Conservation (phyloP, 768 basidiomycete genomes). For the Pulveroboletus sp. region DNA sequence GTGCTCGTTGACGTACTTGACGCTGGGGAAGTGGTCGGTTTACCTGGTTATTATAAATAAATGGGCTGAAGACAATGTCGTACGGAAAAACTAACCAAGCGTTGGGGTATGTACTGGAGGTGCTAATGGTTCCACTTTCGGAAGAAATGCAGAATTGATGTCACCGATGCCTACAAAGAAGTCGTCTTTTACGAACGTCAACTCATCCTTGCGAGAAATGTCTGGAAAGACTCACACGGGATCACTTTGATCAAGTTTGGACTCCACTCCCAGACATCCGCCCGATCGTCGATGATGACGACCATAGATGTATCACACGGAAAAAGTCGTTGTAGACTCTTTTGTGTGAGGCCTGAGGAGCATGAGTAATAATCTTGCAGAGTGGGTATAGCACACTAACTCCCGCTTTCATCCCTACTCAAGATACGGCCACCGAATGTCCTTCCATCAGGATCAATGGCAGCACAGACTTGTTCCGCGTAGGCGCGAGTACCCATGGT, state of each 20-base stretch:
- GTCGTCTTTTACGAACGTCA: conserved; percentile 59
- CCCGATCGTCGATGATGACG: conserved; percentile 97
- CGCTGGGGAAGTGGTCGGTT: conserved; percentile 11
- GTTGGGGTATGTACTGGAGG: conserved; percentile 24
- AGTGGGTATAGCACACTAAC: conserved; percentile 47
- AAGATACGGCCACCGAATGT: conserved; percentile 87
- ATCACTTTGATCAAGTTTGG: conserved; percentile 96
- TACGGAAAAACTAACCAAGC: conserved; percentile 16
- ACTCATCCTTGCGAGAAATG: background rate
- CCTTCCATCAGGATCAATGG: conserved; percentile 86
- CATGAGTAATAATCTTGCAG: conserved; percentile 11
- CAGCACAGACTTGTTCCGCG: conserved; percentile 91
- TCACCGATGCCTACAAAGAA: conserved; percentile 99
- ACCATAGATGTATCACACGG: conserved; percentile 99
- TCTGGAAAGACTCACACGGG: conserved; percentile 63
- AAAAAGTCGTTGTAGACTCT: conserved; percentile 88
- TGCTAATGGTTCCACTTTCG: conserved; percentile 59
- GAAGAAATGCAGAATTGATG: conserved; percentile 93
- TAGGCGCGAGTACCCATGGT: conserved; percentile 99
- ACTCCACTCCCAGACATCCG: conserved; percentile 98
- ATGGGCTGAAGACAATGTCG: background rate
- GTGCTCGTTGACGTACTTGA: conserved; percentile 20
- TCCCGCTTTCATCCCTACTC: conserved; percentile 95
- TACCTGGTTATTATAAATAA: conserved; percentile 19
- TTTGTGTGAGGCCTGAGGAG: conserved; percentile 76